Evolutionary conservation across 805 yeast genomes (phyloP).

Genomic region (Kodamaea kaohsiungensis): DNA sequence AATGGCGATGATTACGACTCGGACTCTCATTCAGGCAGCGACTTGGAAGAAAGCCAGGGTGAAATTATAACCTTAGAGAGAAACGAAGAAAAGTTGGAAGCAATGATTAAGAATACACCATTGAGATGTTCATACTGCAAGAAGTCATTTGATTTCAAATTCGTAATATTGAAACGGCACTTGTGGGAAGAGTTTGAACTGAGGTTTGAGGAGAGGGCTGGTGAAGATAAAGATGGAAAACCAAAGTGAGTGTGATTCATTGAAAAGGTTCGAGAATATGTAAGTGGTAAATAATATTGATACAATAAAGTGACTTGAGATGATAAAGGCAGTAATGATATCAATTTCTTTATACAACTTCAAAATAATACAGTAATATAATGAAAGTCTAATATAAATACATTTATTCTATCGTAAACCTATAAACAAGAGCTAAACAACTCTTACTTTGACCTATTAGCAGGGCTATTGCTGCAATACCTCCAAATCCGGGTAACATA

Average conservation of each 20-base stretch:
- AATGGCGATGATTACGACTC: slow-evolving; percentile 9
- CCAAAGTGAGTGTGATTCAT: not conserved
- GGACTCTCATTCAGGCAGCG: slow-evolving; percentile 11
- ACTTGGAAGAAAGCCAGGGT: slow-evolving; percentile 2
- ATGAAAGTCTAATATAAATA: too few species aligned
- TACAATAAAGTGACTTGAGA: too few species aligned
- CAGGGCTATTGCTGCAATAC: not conserved
- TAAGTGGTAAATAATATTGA: too few species aligned
- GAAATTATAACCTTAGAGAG: slow-evolving; percentile 9
- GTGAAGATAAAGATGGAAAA: not conserved
- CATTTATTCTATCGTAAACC: too few species aligned
- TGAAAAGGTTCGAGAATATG: too few species aligned
- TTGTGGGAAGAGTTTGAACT: slow-evolving; percentile 17
- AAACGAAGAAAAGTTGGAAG: slow-evolving; percentile 13
- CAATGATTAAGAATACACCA: slow-evolving; percentile 21
- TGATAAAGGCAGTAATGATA: too few species aligned
- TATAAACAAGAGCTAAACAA: too few species aligned
- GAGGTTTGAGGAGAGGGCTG: not conserved
- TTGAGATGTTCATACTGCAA: slow-evolving; percentile 31
- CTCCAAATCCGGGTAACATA: not conserved
- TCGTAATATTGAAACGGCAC: slow-evolving; percentile 30
- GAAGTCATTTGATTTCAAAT: slow-evolving; percentile 23
- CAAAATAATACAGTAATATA: too few species aligned
- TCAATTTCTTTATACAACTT: too few species aligned
- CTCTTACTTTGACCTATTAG: too few species aligned